Evolutionary conservation across 345 rosid genomes (phyloP), one percentile per base, ranked within the genome.

Genomic region (Aquilaria malaccensis): DNA sequence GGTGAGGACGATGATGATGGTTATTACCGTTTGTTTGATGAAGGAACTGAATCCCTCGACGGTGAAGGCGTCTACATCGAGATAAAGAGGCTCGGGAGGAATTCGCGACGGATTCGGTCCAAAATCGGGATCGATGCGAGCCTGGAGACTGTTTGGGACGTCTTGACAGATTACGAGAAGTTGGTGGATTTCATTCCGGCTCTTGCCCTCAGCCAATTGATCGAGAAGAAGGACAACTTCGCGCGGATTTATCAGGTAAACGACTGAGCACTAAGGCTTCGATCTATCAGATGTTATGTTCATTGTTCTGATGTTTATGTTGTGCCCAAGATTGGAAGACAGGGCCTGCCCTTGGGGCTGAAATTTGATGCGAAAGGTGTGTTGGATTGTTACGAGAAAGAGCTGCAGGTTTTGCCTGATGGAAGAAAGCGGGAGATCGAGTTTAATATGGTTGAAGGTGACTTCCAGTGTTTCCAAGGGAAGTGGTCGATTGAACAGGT

Each of bases 401-500:
- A 94, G 48, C 76, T 89, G 43, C 85, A 85, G 83, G 77, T 50
- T 65, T 63, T 78, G n/a, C 76, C 85, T 29, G 41, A 58, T 6
- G 80, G 92, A 3, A 74, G 57, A 33, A 87, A 77, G 53, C 96
- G 97, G 10, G 97, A 89, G 30, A 93, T 93, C 71, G 96, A 84
- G 9, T 93, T 89, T 64, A 85, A 84, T 71, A 89, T 93, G 98
- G 77, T 79, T 12, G 96, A 93, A 72, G 98, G 98, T 12, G 98
- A 89, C 76, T 93, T 93, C 62, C 89, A 86, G 37, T 61, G 80
- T 29, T 89, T 85, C 63, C 82, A 89, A 85, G 98, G 98, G 57
- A 89, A 83, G 62, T 93, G 98, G 98, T 83, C 87, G 3, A 82
- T 93, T 51, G 90, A 89, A 71, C 95, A 89, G 88, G 99, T 89